phyloP scores from a whole-genome alignment of 2,329 filamentous ascomycete species.

The Clonostachys sp. region DNA sequence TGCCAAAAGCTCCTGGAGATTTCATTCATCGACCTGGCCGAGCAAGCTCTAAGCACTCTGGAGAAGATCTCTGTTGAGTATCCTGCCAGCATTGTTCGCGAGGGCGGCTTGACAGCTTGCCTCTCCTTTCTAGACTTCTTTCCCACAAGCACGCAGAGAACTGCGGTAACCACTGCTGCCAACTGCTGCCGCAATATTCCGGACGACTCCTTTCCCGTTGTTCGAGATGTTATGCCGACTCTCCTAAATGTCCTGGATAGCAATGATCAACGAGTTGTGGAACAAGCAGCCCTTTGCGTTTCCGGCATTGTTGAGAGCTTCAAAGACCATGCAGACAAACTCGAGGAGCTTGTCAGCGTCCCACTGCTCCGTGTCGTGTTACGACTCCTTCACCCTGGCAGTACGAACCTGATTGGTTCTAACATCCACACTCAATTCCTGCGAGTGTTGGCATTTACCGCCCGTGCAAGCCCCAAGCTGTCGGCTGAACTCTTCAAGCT shows the following conservation, averaged over 20 bases:
- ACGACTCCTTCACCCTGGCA: slow-evolving; percentile 84
- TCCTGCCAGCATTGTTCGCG: slow-evolving; percentile 88
- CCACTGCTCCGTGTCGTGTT: slow-evolving; percentile 82
- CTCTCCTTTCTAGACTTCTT: slow-evolving; percentile 97
- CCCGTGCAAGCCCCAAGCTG: slow-evolving; percentile 79
- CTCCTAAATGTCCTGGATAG: slow-evolving; percentile 85
- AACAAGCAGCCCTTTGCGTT: slow-evolving; percentile 93
- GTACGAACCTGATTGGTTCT: slow-evolving; percentile 89
- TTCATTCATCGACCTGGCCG: slow-evolving; percentile 93
- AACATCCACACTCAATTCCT: slow-evolving; percentile 97
- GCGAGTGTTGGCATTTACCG: slow-evolving; percentile 83
- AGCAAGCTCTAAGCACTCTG: slow-evolving; percentile 92
- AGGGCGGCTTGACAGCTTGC: slow-evolving; percentile 93
- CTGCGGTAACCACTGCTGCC: slow-evolving; percentile 92
- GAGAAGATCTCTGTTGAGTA: slow-evolving; percentile 98
- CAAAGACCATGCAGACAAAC: slow-evolving; percentile 77
- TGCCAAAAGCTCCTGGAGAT: slow-evolving; percentile 96
- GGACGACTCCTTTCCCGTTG: slow-evolving; percentile 85
- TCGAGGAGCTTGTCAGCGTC: slow-evolving; percentile 88
- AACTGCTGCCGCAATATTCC: slow-evolving; percentile 98
- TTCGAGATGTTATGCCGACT: slow-evolving; percentile 95
- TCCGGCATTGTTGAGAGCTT: slow-evolving; percentile 97
- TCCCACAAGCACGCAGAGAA: slow-evolving; percentile 91
- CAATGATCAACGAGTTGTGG: slow-evolving; percentile 93
- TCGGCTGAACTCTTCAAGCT: slow-evolving; percentile 92